Conservation (phyloP, 106 monocot genomes). For the Phalaenopsis equestris region DNA sequence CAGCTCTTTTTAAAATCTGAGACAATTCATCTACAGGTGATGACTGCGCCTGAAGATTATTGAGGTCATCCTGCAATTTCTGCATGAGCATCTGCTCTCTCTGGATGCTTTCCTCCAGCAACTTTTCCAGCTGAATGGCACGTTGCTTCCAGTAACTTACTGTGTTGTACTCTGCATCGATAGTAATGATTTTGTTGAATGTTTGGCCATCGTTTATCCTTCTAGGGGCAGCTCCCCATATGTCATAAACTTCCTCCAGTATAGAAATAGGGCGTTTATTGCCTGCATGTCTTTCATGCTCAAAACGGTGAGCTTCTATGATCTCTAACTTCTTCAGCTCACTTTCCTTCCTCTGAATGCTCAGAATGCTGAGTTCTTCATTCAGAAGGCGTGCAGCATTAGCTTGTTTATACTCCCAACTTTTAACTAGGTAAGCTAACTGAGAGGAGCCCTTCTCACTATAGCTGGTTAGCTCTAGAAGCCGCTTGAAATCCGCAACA, state of each 20-base stretch:
- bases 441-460: constrained; percentile 64
- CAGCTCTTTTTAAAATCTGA: constrained; percentile 58
- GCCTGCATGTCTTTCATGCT: constrained; percentile 36
- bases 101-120: constrained; percentile 50
- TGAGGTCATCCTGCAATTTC: constrained; percentile 51
- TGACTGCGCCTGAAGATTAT: constrained; percentile 43
- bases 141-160: constrained; percentile 50
- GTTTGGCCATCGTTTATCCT: constrained; percentile 27
- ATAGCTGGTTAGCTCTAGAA: constrained; percentile 51
- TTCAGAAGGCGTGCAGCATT: constrained; percentile 65
- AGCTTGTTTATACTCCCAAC: constrained; percentile 51
- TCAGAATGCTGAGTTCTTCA: constrained; percentile 45
- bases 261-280: constrained; percentile 37
- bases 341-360: constrained; percentile 48
- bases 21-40: constrained; percentile 70
- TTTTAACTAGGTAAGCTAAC: constrained; percentile 51
- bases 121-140: constrained; percentile 34
- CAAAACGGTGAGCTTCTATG: constrained; percentile 48
- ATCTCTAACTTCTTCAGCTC: constrained; percentile 58
- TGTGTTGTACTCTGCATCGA: constrained; percentile 43
- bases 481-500: constrained; percentile 40
- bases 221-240: constrained; percentile 35
- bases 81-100: constrained; percentile 42
- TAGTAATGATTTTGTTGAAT: constrained; percentile 28
- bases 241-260: constrained; percentile 40